Percentiles rank a stretch among this genome's conserved stretches.
These are phyloP conservation scores for Firmiana major DNA, from an alignment of 345 rosid genomes.

Conservation along the genomic window DNA sequence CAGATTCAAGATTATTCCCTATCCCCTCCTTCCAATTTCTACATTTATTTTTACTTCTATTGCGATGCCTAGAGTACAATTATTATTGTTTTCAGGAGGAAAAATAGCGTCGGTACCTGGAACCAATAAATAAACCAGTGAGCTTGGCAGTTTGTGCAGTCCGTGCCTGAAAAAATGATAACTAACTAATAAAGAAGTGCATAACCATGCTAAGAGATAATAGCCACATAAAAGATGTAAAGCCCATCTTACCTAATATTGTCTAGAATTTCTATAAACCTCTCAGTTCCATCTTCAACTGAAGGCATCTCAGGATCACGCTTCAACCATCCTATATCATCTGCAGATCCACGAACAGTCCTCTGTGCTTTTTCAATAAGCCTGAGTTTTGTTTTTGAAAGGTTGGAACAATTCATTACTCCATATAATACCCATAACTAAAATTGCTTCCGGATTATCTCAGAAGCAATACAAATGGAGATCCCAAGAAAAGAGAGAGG, in stretches of 20 bases:
- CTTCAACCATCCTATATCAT: conserved; percentile 93
- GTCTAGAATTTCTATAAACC: conserved; percentile 61
- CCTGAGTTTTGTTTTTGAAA: conserved; percentile 30
- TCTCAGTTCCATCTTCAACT: conserved; percentile 85
- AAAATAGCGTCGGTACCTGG: conserved; percentile 52
- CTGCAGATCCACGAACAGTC: conserved; percentile 92
- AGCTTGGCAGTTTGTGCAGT: conserved; percentile 71
- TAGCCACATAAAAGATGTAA: conserved; percentile 13
- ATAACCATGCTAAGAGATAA: conserved; percentile 15
- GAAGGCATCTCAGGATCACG: conserved; percentile 67
- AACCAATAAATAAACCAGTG: conserved; percentile 77
- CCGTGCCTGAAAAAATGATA: conserved; percentile 68
- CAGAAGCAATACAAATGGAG: neutral
- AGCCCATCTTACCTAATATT: conserved; percentile 58
- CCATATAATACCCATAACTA: neutral
- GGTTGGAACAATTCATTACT: neutral
- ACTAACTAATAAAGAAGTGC: conserved; percentile 19
- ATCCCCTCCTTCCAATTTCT: neutral
- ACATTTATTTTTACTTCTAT: neutral
- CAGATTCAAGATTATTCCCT: neutral
- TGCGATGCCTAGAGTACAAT: neutral
- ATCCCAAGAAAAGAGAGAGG: neutral
- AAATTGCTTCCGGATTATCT: neutral
- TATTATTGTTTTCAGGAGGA: neutral
- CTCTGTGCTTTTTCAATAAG: conserved; percentile 84